Evolutionary conservation across 345 rosid species (phyloP).

Genomic region (Linum usitatissimum): DNA sequence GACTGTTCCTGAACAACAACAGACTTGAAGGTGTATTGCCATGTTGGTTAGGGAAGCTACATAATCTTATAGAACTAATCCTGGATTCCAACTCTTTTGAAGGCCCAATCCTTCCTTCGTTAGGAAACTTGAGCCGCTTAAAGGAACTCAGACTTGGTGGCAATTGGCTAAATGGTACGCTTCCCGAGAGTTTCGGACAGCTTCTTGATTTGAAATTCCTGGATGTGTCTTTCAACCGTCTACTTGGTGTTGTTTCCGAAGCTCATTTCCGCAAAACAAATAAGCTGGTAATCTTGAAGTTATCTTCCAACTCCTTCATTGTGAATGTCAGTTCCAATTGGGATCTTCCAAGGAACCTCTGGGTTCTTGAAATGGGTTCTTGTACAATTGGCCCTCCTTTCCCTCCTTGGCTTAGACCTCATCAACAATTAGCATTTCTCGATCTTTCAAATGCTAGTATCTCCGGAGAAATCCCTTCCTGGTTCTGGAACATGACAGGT

Average conservation of each 20-base stretch:
- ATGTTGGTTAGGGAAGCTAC: constrained; percentile 1
- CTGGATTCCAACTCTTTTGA: neutral
- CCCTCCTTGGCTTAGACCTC: neutral
- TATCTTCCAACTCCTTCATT: constrained; percentile 3
- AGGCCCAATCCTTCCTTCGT: constrained; percentile 2
- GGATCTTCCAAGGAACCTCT: neutral
- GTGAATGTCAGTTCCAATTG: constrained; percentile 4
- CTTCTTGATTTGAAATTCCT: neutral
- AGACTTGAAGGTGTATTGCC: neutral
- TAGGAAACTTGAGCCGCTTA: neutral
- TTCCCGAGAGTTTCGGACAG: constrained; percentile 6
- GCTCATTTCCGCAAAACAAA: neutral
- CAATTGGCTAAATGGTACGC: constrained; percentile 5
- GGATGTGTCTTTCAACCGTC: constrained; percentile 3
- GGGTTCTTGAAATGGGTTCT: constrained; percentile 2
- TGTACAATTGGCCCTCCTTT: neutral
- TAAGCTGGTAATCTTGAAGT: neutral
- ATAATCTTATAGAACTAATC: neutral
- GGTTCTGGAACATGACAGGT: neutral
- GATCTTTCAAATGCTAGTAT: neutral
- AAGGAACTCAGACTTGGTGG: neutral
- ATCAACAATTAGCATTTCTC: neutral
- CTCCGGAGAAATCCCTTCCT: neutral
- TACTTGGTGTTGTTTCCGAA: neutral
- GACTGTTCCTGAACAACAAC: neutral